Evolutionary conservation across 331 rosid species (phyloP).

Genomic region (Rosa hybrid): DNA sequence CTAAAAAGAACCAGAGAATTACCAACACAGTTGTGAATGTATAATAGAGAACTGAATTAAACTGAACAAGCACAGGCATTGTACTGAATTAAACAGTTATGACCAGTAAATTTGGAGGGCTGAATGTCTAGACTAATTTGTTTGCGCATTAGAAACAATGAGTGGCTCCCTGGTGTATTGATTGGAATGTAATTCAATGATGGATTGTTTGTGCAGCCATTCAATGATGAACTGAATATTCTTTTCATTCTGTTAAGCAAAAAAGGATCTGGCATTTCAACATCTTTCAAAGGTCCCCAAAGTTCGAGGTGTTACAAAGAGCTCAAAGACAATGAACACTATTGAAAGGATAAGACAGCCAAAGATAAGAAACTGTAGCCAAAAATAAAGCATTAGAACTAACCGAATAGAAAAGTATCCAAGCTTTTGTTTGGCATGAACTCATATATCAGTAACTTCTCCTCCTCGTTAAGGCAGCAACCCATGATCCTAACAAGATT

Average conservation of each 20-base stretch:
- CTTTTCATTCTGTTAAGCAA: too few species aligned
- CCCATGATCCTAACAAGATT: constrained; percentile 45
- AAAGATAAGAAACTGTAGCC: background rate
- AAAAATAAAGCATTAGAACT: background rate
- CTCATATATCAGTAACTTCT: constrained; percentile 42
- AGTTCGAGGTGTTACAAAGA: too few species aligned
- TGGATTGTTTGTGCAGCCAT: background rate
- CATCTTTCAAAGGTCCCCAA: too few species aligned
- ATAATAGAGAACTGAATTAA: background rate
- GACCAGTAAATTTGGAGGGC: background rate
- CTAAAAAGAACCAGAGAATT: background rate
- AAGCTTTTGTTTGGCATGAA: constrained; percentile 34
- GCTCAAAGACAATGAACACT: too few species aligned
- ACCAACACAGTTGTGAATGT: background rate
- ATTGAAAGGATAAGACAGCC: background rate
- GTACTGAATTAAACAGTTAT: background rate
- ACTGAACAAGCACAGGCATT: background rate
- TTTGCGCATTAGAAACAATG: background rate
- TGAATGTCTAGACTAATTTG: background rate
- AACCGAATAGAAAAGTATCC: constrained; percentile 27
- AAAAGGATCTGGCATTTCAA: background rate
- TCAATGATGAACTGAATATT: background rate
- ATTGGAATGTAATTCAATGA: background rate
- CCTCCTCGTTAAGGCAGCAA: constrained; percentile 40
- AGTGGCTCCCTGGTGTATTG: background rate